Percentiles rank a stretch among this genome's conserved stretches.
Evolutionary conservation across 345 rosid species (phyloP).

Genomic region (Toxicodendron radicans): DNA sequence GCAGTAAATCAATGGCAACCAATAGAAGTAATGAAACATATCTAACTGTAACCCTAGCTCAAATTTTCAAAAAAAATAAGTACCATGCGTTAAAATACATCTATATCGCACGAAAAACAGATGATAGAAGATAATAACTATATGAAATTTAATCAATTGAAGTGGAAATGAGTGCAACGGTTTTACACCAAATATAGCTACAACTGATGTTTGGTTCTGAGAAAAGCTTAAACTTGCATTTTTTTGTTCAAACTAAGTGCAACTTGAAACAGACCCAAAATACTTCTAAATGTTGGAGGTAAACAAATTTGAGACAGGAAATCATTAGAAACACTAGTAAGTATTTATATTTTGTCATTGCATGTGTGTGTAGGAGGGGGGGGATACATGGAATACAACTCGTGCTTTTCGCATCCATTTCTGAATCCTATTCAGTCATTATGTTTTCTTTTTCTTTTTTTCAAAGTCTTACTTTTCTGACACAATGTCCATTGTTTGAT

Average conservation of each 20-base stretch:
- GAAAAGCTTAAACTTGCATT: background rate
- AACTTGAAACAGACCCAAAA: background rate
- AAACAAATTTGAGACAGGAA: background rate
- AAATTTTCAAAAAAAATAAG: background rate
- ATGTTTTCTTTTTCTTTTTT: background rate
- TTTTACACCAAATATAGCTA: background rate
- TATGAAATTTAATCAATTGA: background rate
- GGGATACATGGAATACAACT: too few species aligned
- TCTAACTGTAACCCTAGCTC: background rate
- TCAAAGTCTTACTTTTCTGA: background rate
- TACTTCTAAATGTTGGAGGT: background rate
- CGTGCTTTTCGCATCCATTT: too few species aligned
- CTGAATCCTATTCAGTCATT: background rate
- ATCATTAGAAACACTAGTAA: too few species aligned
- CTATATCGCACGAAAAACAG: background rate
- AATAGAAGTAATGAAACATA: background rate
- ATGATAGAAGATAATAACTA: background rate
- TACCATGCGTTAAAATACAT: background rate
- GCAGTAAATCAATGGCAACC: conserved; percentile 21
- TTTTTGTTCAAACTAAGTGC: background rate
- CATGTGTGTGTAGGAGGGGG: too few species aligned
- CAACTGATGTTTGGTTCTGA: background rate
- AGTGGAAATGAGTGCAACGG: too few species aligned
- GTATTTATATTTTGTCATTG: too few species aligned
- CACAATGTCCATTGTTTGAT: background rate